These are phyloP conservation scores for Takashimella tepidaria DNA, from an alignment of 1,284 basidiomycete species.

Conservation along the genomic window DNA sequence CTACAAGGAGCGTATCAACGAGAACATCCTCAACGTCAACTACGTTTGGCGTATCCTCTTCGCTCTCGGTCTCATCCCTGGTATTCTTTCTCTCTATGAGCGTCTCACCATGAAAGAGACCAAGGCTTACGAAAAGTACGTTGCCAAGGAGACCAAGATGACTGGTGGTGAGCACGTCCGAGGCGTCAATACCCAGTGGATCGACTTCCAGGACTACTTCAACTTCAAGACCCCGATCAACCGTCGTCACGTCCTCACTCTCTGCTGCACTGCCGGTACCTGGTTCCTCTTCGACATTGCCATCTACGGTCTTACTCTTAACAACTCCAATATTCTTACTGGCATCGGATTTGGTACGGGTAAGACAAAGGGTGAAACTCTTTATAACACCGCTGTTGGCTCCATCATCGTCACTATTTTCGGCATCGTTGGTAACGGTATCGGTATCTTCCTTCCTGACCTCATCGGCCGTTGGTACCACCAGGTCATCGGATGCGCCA, in stretches of 20 bases:
- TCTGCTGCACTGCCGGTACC: constrained; percentile 58
- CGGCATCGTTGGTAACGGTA: constrained; percentile 41
- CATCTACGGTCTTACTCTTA: constrained; percentile 29
- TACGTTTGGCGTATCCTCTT: constrained; percentile 65
- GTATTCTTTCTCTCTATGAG: constrained; percentile 64
- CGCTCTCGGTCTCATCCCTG: constrained; percentile 65
- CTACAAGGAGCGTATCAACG: constrained; percentile 63
- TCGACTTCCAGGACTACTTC: constrained; percentile 57
- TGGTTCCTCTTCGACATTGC: constrained; percentile 53
- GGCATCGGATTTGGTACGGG: constrained; percentile 2
- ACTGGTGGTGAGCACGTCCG: constrained; percentile 8
- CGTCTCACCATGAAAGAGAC: constrained; percentile 69
- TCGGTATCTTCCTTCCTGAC: constrained; percentile 6
- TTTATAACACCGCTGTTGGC: constrained; percentile 49
- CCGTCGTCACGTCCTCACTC: constrained; percentile 59
- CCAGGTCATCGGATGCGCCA: not conserved
- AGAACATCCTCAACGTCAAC: constrained; percentile 55
- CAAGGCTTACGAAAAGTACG: constrained; percentile 51
- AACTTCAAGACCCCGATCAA: constrained; percentile 49
- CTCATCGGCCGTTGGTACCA: constrained; percentile 1
- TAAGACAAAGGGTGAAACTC: constrained; percentile 16
- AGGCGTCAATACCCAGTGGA: not conserved
- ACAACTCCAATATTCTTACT: constrained; percentile 4
- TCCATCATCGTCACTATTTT: constrained; percentile 63
- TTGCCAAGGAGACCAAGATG: constrained; percentile 13